These are phyloP conservation scores for Angomonas deanei DNA, from an alignment of 208 protist genomes.

Conservation along the genomic window DNA sequence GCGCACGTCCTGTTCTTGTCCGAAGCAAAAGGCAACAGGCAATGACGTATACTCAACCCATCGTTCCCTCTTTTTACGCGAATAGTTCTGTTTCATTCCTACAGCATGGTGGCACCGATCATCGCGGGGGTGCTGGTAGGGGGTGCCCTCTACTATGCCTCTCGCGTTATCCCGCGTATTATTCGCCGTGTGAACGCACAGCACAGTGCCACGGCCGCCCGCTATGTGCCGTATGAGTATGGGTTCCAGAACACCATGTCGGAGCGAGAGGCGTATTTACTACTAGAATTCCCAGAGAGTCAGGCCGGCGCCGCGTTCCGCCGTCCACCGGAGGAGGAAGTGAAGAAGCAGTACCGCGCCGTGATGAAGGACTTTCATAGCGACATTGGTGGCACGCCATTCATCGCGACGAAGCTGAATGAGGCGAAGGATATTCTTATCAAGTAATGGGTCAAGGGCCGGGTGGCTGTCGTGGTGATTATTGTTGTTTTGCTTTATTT, in stretches of 20 bases:
- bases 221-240: slow-evolving; percentile 58
- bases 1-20: no score
- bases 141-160: slow-evolving; percentile 45
- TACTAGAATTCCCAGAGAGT: slow-evolving; percentile 53
- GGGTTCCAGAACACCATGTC: slow-evolving; percentile 62
- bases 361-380: slow-evolving; percentile 78
- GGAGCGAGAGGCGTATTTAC: slow-evolving; percentile 51
- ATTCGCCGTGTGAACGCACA: slow-evolving; percentile 28
- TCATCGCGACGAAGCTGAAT: slow-evolving; percentile 79
- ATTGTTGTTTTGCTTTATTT: background rate
- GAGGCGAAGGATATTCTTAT: slow-evolving; percentile 64
- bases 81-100: background rate
- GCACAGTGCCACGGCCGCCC: slow-evolving; percentile 4
- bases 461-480: background rate
- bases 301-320: slow-evolving; percentile 14
- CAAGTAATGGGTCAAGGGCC: slow-evolving; percentile 12
- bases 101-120: slow-evolving; percentile 26
- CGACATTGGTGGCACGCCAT: slow-evolving; percentile 60
- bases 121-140: slow-evolving; percentile 33
- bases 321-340: slow-evolving; percentile 39
- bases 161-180: slow-evolving; percentile 46
- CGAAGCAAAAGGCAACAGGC: no score
- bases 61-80: background rate
- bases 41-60: background rate
- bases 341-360: slow-evolving; percentile 57